Conservation (phyloP, 306 rosid genomes). For the Trifolium dubium region DNA sequence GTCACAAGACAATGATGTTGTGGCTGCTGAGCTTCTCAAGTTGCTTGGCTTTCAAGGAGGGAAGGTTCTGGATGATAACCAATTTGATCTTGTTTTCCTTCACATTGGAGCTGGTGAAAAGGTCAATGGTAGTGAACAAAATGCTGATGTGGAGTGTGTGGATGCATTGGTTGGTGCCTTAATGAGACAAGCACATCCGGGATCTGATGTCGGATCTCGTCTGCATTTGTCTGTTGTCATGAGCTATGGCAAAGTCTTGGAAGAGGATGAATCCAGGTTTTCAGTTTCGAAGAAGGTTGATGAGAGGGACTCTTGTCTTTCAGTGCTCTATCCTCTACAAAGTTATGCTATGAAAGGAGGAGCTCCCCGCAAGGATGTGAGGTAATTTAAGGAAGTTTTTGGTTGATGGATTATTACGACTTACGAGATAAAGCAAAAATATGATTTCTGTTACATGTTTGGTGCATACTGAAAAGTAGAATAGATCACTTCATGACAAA, state of each 20-base stretch:
- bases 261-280: constrained; percentile 52
- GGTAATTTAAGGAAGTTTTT: constrained; percentile 53
- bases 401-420: neutral
- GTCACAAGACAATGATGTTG: constrained; percentile 44
- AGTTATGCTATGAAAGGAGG: constrained; percentile 89
- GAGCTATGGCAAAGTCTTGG: constrained; percentile 73
- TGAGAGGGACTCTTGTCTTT: constrained; percentile 53
- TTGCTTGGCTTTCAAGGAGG: constrained; percentile 85
- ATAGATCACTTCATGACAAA: neutral
- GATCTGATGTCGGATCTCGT: constrained; percentile 68
- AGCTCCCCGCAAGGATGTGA: constrained; percentile 64
- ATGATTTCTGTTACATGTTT: neutral
- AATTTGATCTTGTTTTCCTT: constrained; percentile 77
- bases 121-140: constrained; percentile 43
- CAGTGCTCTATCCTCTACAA: constrained; percentile 71
- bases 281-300: constrained; percentile 49
- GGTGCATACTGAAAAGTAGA: constrained; percentile 6
- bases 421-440: neutral
- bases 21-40: constrained; percentile 62
- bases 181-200: constrained; percentile 56
- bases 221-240: constrained; percentile 80
- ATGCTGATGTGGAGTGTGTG: constrained; percentile 55
- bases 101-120: constrained; percentile 73
- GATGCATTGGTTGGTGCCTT: constrained; percentile 75
- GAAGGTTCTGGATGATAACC: constrained; percentile 53